These are phyloP conservation scores for Fusarium pilosicola DNA, from an alignment of 2,329 filamentous ascomycete species.

Conservation along the genomic window DNA sequence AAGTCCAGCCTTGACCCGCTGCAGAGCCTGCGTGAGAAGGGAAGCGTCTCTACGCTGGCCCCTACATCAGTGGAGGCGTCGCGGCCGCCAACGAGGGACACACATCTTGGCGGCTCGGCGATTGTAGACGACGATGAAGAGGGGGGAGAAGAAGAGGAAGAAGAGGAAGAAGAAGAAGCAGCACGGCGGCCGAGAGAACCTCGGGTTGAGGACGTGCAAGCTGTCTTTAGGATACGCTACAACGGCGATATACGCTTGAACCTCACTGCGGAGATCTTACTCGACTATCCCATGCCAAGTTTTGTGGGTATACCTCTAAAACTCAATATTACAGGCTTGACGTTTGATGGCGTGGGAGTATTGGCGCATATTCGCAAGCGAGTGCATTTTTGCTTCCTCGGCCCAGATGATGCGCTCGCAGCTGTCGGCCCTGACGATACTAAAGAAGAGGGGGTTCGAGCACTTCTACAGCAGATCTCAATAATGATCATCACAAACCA, in stretches of 20 bases:
- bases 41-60: constrained; percentile 70
- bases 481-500: constrained; percentile 45
- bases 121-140: constrained; percentile 52
- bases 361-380: constrained; percentile 89
- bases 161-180: constrained; percentile 44
- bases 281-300: constrained; percentile 98
- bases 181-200: constrained; percentile 65
- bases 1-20: constrained; percentile 52
- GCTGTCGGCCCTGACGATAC: constrained; percentile 66
- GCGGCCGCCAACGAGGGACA: constrained; percentile 67
- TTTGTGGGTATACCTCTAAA: constrained; percentile 96
- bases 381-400: constrained; percentile 93
- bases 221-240: constrained; percentile 91
- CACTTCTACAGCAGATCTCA: constrained; percentile 17
- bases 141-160: constrained; percentile 45
- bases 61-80: constrained; percentile 64
- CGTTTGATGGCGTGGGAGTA: constrained; percentile 94
- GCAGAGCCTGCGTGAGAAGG: constrained; percentile 64
- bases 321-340: constrained; percentile 92
- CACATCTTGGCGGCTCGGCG: constrained; percentile 50
- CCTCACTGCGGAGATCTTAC: constrained; percentile 91
- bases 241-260: constrained; percentile 87
- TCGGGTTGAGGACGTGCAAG: constrained; percentile 87
- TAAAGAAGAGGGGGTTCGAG: constrained; percentile 19
- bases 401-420: constrained; percentile 87